Base-by-base conservation (phyloP, 2,329 filamentous ascomycete genomes). In the Penicillium sp. region DNA sequence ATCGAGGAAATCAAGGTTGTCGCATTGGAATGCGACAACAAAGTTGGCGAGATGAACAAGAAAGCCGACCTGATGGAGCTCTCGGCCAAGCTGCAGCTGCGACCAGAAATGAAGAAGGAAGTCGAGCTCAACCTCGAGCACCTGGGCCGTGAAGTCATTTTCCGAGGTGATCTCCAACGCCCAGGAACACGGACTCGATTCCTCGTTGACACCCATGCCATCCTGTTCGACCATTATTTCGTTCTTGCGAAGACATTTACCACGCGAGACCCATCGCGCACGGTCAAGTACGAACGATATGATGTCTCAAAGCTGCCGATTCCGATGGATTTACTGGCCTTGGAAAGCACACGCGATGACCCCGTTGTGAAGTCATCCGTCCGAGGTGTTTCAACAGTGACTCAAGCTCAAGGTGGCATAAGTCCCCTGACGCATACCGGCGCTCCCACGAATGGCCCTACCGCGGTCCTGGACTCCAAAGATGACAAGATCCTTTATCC, bases 191-290 rank as follows among this genome's bases (percentile, higher is more conserved):
- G 89, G 69, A 89, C 87, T 39, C 86, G 91, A 50, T 94, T 97
- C 67, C 96, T 92, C 87, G 85, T 97, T 7, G 94, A 99, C 64
- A 95, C 90, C 0, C 91, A 96, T 68, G 91, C 90, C 2, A 81
- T 99, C 41, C 80, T 99, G 0, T 97, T 99, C 66, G 95, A 99
- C 65, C 92, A 99, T 72, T 99, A 96, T 70, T 81, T 99, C 33
- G 92, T 99, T 30, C 76, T 99, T 40, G 89, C 94, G 35, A 99
- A 99, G 76, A 79, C 78, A 5, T 80, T 90, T 7, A 79, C 86
- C 3, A 78, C 81, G 10, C 78, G 85, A 41, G 90, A 91, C 63
- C 83, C 85, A 40, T 81, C 84, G 40, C 83, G 82, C 43, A 82
- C 82, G n/a, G 81, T 87, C 48, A 94, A 88, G 73, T 90, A 89